Percentiles rank a stretch among this genome's conserved stretches.
phyloP scores from a whole-genome alignment of 2,329 filamentous ascomycete species.

The Ambrosiella beaveri region DNA sequence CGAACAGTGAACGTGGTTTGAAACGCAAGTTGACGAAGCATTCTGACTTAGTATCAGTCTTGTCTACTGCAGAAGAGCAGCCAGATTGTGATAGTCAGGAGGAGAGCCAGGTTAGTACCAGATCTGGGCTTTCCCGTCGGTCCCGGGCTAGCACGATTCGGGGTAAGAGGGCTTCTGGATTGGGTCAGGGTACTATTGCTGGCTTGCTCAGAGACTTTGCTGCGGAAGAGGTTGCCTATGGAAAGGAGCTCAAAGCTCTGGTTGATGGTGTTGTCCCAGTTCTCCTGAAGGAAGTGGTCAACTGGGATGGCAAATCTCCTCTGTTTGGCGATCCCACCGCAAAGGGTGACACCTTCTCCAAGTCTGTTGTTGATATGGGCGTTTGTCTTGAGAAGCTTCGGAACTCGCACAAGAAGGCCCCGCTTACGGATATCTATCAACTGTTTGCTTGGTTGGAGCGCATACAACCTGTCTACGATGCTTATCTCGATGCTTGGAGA shows the following conservation, averaged over 20 bases:
- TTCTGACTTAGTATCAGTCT: slow-evolving; percentile 80
- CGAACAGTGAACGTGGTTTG: slow-evolving; percentile 23
- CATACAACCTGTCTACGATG: slow-evolving; percentile 60
- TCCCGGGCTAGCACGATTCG: slow-evolving; percentile 6
- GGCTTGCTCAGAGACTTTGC: slow-evolving; percentile 67
- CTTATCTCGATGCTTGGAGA: slow-evolving; percentile 78
- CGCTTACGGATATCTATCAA: slow-evolving; percentile 50
- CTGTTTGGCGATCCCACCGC: slow-evolving; percentile 7
- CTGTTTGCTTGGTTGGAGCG: slow-evolving; percentile 69
- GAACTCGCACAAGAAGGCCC: slow-evolving; percentile 62
- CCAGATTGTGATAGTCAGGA: slow-evolving; percentile 28
- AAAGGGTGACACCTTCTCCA: slow-evolving; percentile 41
- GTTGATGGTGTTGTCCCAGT: slow-evolving; percentile 94
- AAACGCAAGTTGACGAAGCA: slow-evolving; percentile 75
- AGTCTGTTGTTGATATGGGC: slow-evolving; percentile 88
- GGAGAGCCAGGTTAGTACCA: slow-evolving; percentile 29
- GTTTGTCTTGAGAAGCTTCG: slow-evolving; percentile 73
- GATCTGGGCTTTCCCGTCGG: slow-evolving; percentile 5
- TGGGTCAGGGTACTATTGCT: slow-evolving; percentile 38
- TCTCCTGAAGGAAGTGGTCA: slow-evolving; percentile 67
- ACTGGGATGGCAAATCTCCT: slow-evolving; percentile 39
- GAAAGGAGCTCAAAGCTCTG: slow-evolving; percentile 76
- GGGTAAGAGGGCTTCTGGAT: not conserved
- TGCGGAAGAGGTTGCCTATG: slow-evolving; percentile 74
- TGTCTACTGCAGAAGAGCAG: slow-evolving; percentile 53